Conservation (phyloP, 2,329 filamentous ascomycete genomes). For the Nemania sp. region DNA sequence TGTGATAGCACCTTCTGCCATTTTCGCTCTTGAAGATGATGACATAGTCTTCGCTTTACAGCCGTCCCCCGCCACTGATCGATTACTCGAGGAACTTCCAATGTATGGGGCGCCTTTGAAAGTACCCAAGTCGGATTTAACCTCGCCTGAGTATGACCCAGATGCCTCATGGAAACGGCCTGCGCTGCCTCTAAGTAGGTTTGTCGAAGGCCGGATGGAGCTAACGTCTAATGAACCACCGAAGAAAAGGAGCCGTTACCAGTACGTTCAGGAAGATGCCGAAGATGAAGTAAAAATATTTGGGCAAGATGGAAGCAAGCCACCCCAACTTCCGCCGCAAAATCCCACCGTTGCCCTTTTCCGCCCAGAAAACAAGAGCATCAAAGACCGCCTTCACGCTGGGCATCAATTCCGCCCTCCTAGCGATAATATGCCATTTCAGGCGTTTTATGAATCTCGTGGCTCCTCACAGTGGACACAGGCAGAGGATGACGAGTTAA, state of each 20-base stretch:
- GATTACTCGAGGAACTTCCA: constrained; percentile 83
- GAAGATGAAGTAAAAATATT: constrained; percentile 55
- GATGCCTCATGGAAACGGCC: constrained; percentile 80
- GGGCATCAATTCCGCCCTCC: constrained; percentile 94
- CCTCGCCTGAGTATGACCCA: constrained; percentile 69
- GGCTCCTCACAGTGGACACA: constrained; percentile 91
- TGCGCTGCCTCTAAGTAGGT: constrained; percentile 88
- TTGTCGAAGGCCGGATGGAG: constrained; percentile 82
- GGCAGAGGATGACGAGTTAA: constrained; percentile 90
- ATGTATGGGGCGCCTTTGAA: constrained; percentile 77
- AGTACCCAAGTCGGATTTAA: constrained; percentile 68
- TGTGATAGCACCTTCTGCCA: constrained; percentile 76
- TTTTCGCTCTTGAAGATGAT: constrained; percentile 85
- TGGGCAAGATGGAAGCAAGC: constrained; percentile 47
- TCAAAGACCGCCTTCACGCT: constrained; percentile 89
- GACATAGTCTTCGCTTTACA: constrained; percentile 84
- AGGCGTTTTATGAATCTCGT: constrained; percentile 89
- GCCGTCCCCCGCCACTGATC: constrained; percentile 79
- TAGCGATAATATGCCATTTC: constrained; percentile 89
- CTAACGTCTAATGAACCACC: constrained; percentile 74
- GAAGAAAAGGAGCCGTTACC: constrained; percentile 83
- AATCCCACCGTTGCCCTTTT: constrained; percentile 87
- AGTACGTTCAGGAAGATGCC: constrained; percentile 79
- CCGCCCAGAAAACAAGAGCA: constrained; percentile 86
- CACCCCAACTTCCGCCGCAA: constrained; percentile 70